phyloP scores from a whole-genome alignment of 257 asterid species.

The Capsicum baccatum region DNA sequence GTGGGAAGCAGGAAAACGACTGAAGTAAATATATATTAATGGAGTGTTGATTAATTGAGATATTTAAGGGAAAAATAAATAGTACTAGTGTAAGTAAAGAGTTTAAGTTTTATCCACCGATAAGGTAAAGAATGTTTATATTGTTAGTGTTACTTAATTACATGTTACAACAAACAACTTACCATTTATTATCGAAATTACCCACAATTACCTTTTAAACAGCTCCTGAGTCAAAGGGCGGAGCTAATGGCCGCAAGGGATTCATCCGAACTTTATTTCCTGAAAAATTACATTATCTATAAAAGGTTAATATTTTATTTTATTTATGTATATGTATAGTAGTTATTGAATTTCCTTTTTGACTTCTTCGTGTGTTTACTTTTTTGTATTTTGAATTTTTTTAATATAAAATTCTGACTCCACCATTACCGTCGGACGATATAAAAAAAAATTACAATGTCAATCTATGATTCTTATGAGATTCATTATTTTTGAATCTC shows the following conservation, averaged over 20 bases:
- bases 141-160: background rate
- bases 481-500: background rate
- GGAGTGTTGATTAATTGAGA: background rate
- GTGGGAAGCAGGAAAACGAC: background rate
- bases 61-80: background rate
- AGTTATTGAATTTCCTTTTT: background rate
- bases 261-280: background rate
- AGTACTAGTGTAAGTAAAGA: background rate
- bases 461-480: constrained; percentile 9
- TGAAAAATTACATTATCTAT: background rate
- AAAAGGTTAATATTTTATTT: background rate
- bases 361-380: background rate
- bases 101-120: background rate
- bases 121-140: background rate
- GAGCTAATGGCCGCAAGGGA: background rate
- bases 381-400: background rate
- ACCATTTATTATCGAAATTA: background rate
- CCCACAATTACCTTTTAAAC: background rate
- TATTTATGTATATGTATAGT: background rate
- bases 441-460: background rate
- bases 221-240: no score
- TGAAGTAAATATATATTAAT: background rate
- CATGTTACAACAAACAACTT: background rate
- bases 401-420: background rate
- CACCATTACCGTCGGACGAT: rapidly evolving